phyloP scores from a whole-genome alignment of 106 monocot genomes.

The Dendrobium catenatum region DNA sequence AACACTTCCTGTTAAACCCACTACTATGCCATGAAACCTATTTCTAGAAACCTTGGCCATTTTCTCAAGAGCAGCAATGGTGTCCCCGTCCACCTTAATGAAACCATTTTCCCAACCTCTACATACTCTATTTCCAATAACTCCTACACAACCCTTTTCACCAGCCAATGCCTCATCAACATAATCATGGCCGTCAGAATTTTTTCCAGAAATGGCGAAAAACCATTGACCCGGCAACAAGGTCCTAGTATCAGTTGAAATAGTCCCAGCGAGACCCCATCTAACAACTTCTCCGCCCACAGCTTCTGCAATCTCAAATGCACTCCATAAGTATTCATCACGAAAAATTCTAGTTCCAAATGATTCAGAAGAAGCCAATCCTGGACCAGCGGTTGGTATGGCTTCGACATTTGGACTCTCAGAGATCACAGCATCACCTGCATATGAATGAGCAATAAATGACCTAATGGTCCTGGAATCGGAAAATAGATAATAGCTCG shows the following conservation, averaged over 20 bases:
- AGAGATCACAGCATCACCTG: neutral
- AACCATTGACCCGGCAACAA: conserved; percentile 33
- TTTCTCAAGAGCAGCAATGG: conserved; percentile 18
- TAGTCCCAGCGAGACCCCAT: conserved; percentile 18
- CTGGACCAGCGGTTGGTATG: neutral
- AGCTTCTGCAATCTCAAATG: conserved; percentile 27
- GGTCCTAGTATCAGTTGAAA: conserved; percentile 19
- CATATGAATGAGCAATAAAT: neutral
- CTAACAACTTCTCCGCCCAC: conserved; percentile 21
- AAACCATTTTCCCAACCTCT: conserved; percentile 22
- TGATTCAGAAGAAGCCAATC: neutral
- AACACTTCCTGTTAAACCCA: conserved; percentile 28
- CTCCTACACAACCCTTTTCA: conserved; percentile 24
- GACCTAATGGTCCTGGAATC: neutral
- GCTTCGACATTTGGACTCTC: conserved; percentile 1
- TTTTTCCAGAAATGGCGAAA: conserved; percentile 18
- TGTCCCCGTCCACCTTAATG: conserved; percentile 27
- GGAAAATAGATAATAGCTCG: neutral
- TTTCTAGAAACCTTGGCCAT: conserved; percentile 23
- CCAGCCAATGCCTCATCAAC: conserved; percentile 10
- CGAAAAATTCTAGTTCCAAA: conserved; percentile 4
- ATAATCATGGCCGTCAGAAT: conserved; percentile 25
- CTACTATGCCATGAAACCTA: conserved; percentile 21
- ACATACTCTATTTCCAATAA: conserved; percentile 27
- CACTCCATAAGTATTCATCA: conserved; percentile 12